phyloP scores from a whole-genome alignment of 805 yeast species.

The Jamesozyma hellenica region DNA sequence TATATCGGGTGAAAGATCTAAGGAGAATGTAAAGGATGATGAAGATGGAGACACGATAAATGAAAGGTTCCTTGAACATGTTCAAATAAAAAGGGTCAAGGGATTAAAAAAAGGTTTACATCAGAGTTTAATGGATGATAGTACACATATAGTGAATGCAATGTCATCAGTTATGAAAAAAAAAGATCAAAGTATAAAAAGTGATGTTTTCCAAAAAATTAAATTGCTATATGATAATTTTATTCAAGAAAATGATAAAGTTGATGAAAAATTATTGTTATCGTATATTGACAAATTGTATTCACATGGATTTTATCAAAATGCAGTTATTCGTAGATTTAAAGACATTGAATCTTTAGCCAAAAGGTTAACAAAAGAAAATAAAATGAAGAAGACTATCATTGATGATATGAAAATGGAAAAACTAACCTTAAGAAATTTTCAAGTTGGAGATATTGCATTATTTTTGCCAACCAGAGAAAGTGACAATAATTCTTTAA shows the following conservation, averaged over 20 bases:
- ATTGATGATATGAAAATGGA: constrained; percentile 26
- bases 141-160: constrained; percentile 25
- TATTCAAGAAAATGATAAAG: constrained; percentile 1
- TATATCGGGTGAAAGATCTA: constrained; percentile 12
- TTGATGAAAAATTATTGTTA: background rate
- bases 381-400: constrained; percentile 25
- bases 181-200: constrained; percentile 29
- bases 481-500: constrained; percentile 9
- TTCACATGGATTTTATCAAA: constrained; percentile 24
- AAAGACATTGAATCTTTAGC: constrained; percentile 86
- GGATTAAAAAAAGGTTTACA: constrained; percentile 50
- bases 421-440: constrained; percentile 58
- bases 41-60: background rate
- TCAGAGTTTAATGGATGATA: constrained; percentile 27
- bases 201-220: constrained; percentile 36
- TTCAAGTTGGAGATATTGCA: constrained; percentile 67
- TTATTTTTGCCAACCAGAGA: constrained; percentile 71
- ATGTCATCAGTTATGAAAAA: constrained; percentile 7
- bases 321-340: constrained; percentile 60
- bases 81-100: constrained; percentile 63
- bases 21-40: background rate
- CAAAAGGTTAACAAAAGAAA: constrained; percentile 62
- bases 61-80: constrained; percentile 11
- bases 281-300: constrained; percentile 21
- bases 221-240: constrained; percentile 10